Evolutionary conservation across 129 eudicot genomes (phyloP).

Genomic region (Solidago caesia): DNA sequence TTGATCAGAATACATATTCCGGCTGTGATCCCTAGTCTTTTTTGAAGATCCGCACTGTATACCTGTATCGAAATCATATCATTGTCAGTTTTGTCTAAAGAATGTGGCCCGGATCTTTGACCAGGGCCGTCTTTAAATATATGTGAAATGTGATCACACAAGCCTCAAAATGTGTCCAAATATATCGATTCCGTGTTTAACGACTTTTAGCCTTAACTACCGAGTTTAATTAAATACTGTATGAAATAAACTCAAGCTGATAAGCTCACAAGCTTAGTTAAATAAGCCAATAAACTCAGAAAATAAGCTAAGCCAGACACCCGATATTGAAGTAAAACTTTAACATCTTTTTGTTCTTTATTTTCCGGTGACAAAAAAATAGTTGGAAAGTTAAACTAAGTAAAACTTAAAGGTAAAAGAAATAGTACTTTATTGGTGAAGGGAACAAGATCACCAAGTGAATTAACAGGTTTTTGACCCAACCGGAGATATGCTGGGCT

Average conservation of each 20-base stretch:
- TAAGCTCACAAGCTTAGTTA: too few relatives aligned
- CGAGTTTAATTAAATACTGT: too few relatives aligned
- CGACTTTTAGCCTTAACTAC: too few relatives aligned
- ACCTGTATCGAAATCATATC: conserved; percentile 36
- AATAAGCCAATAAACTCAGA: too few relatives aligned
- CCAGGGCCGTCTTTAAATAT: too few relatives aligned
- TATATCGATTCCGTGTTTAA: too few relatives aligned
- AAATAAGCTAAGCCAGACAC: too few relatives aligned
- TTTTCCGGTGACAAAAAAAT: background rate
- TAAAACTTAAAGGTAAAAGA: background rate
- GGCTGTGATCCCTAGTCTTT: conserved; percentile 74
- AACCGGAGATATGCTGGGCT: conserved; percentile 82
- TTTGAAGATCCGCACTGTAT: conserved; percentile 67
- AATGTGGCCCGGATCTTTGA: too few relatives aligned
- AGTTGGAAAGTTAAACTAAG: background rate
- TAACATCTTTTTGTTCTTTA: background rate
- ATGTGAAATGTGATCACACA: too few relatives aligned
- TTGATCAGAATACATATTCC: conserved; percentile 76
- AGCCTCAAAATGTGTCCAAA: too few relatives aligned
- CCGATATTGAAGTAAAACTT: background rate
- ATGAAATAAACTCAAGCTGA: too few relatives aligned
- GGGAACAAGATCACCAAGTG: conserved; percentile 85
- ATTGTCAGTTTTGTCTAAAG: background rate
- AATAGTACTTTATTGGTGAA: conserved; percentile 64
- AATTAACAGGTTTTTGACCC: conserved; percentile 69